Conservation (phyloP, 495 filamentous ascomycete species). For the Neurospora sp. region DNA sequence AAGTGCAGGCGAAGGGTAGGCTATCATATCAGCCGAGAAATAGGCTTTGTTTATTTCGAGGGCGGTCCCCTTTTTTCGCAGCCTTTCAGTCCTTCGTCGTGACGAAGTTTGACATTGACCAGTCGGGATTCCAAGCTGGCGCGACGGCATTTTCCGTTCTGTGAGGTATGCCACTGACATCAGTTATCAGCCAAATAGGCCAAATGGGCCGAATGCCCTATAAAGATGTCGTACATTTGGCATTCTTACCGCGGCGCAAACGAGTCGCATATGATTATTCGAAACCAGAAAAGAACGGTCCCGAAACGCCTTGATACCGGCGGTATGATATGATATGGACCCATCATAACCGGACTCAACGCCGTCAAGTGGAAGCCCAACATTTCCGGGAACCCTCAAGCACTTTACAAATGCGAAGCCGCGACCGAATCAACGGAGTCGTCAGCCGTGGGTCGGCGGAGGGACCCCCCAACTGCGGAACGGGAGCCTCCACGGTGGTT, state of each 20-base stretch:
- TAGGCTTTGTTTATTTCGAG: not conserved
- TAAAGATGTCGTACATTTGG: not conserved
- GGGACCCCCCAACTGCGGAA: not conserved
- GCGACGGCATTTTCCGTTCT: not conserved
- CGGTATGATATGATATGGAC: not conserved
- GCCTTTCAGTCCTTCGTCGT: not conserved
- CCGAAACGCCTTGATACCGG: not conserved
- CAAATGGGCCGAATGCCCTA: not conserved
- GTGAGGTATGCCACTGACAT: not conserved
- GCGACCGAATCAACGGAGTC: not conserved
- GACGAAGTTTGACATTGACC: not conserved
- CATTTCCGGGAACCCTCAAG: not conserved
- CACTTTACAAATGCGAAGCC: not conserved
- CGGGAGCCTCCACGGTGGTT: not conserved
- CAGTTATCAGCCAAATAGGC: not conserved
- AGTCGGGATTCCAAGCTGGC: not conserved
- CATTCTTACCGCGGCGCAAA: not conserved
- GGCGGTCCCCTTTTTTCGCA: not conserved
- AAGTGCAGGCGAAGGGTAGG: not conserved
- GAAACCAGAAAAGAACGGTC: not conserved
- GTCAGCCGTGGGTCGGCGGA: not conserved
- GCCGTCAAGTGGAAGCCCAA: not conserved
- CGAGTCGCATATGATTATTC: not conserved
- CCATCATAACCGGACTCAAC: not conserved
- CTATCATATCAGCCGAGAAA: not conserved